Evolutionary conservation across 148 eudicot genomes (phyloP).

Genomic region (Camellia japonica): DNA sequence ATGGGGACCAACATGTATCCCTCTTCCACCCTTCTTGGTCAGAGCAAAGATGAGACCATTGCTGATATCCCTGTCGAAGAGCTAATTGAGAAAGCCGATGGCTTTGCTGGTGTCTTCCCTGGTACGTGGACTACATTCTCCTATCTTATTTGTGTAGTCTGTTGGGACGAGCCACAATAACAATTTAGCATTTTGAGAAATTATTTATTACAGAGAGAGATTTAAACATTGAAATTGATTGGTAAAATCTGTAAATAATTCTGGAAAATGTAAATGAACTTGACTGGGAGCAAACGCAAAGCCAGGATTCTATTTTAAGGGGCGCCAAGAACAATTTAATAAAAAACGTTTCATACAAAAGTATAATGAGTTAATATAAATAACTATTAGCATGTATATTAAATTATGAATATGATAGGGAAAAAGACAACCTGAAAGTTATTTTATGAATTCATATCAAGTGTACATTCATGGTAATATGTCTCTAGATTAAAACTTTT

Average conservation of each 20-base stretch:
- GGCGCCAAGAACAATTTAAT: too few species aligned
- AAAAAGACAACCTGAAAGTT: too few species aligned
- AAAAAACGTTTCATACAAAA: too few species aligned
- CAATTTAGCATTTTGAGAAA: background rate
- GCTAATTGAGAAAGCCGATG: conserved; percentile 75
- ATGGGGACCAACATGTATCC: conserved; percentile 86
- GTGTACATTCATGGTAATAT: too few species aligned
- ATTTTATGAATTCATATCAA: too few species aligned
- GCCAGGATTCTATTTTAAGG: too few species aligned
- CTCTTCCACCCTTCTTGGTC: conserved; percentile 72
- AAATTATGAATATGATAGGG: too few species aligned
- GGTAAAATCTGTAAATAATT: too few species aligned
- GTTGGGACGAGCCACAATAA: background rate
- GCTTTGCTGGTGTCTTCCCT: conserved; percentile 83
- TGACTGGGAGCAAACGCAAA: background rate
- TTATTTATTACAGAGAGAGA: background rate
- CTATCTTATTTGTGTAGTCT: background rate
- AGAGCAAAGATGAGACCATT: conserved; percentile 49
- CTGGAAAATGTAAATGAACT: too few species aligned
- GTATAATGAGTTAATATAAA: too few species aligned
- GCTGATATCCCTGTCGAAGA: conserved; percentile 65
- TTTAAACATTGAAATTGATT: background rate
- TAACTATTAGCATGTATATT: too few species aligned
- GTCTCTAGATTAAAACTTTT: too few species aligned
- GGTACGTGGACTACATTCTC: conserved; percentile 30